Conservation (phyloP, 768 basidiomycete genomes). For the Collybiopsis luxurians region DNA sequence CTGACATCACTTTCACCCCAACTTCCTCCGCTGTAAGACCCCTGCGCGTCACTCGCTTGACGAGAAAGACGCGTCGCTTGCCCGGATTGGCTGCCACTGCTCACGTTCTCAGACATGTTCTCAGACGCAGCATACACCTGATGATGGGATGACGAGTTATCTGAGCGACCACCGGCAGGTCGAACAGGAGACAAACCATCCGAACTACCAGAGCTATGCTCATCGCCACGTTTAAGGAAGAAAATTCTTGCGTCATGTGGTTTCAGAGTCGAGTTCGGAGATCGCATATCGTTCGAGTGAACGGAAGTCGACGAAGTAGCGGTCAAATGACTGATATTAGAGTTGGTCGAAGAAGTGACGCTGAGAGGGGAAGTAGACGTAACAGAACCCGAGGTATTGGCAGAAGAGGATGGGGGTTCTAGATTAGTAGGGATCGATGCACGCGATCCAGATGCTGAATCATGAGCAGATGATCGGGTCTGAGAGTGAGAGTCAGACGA, state of each 20-base stretch:
- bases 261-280: slow-evolving; percentile 2
- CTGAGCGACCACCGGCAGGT: background rate
- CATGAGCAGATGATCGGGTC: background rate
- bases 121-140: background rate
- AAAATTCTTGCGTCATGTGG: slow-evolving; percentile 7
- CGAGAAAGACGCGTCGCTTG: background rate
- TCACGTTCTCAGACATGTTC: background rate
- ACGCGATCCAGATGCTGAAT: background rate
- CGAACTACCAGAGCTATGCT: slow-evolving; percentile 3
- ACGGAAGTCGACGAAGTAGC: slow-evolving; percentile 2
- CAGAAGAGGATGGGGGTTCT: background rate
- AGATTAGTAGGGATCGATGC: background rate
- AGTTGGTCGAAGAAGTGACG: slow-evolving; percentile 1
- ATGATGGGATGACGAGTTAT: background rate
- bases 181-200: background rate
- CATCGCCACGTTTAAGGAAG: slow-evolving; percentile 4
- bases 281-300: slow-evolving; percentile 1
- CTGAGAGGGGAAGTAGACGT: background rate
- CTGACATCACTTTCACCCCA: slow-evolving; percentile 12
- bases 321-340: background rate
- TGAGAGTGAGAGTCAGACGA: background rate
- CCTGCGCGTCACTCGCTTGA: slow-evolving; percentile 11
- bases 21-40: slow-evolving; percentile 28
- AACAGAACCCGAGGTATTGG: slow-evolving; percentile 1
- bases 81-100: background rate